phyloP scores from a whole-genome alignment of 306 rosid genomes.

The Rubus parviflorus region DNA sequence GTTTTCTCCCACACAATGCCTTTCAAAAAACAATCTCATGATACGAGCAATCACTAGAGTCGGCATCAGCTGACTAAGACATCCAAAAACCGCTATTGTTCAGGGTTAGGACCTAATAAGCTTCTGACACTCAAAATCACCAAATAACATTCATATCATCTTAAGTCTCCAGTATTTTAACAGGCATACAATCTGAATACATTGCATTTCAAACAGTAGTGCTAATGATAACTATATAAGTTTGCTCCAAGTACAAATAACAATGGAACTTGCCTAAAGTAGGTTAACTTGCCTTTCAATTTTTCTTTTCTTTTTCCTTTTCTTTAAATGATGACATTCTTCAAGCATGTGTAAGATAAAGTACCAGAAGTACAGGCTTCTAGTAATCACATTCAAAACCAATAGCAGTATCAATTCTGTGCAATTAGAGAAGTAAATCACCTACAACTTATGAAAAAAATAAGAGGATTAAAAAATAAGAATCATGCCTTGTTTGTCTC shows the following conservation, averaged over 20 bases:
- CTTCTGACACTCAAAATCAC: background rate
- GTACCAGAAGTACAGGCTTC: conserved; percentile 2
- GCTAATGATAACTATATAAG: background rate
- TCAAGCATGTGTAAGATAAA: background rate
- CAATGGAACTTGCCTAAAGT: background rate
- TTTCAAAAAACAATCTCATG: background rate
- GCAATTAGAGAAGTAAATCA: conserved; percentile 16
- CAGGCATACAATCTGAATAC: background rate
- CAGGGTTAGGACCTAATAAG: background rate
- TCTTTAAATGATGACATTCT: background rate
- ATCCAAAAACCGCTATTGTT: background rate
- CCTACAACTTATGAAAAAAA: background rate
- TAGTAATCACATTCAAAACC: background rate
- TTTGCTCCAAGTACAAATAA: background rate
- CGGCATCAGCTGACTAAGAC: background rate
- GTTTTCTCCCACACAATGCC: background rate
- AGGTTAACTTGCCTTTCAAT: background rate
- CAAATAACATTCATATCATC: background rate
- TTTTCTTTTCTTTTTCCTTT: background rate
- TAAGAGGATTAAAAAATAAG: conserved; percentile 2
- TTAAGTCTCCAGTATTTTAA: background rate
- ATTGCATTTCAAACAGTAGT: background rate
- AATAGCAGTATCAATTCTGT: background rate
- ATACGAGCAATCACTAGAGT: background rate
- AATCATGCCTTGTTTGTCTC: conserved; percentile 73